These are phyloP conservation scores for Adenanthera pavonina DNA, from an alignment of 306 rosid genomes.

Conservation along the genomic window DNA sequence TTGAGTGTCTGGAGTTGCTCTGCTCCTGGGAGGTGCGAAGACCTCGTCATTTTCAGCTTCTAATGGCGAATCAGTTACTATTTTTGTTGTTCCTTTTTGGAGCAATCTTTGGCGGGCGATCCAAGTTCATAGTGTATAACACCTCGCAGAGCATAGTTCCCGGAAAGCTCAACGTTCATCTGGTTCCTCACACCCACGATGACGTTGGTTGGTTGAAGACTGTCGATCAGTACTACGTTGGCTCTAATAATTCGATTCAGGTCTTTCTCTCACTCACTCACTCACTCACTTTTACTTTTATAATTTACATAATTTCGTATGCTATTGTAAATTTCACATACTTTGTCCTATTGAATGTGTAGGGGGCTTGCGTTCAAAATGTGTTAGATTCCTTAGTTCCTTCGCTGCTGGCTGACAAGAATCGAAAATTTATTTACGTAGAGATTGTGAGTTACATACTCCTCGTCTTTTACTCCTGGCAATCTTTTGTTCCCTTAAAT, in stretches of 20 bases:
- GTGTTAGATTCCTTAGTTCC: constrained; percentile 72
- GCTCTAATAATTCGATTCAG: constrained; percentile 85
- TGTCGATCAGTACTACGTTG: constrained; percentile 86
- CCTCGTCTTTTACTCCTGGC: background rate
- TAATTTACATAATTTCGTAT: background rate
- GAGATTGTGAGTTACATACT: constrained; percentile 56
- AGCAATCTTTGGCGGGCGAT: constrained; percentile 36
- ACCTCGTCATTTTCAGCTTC: constrained; percentile 30
- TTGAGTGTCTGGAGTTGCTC: constrained; percentile 15
- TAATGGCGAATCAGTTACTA: constrained; percentile 43
- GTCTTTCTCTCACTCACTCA: constrained; percentile 28
- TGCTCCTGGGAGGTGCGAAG: constrained; percentile 26
- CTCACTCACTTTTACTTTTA: background rate
- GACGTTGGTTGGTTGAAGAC: constrained; percentile 95
- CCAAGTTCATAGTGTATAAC: constrained; percentile 58
- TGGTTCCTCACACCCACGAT: constrained; percentile 81
- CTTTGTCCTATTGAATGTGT: constrained; percentile 4
- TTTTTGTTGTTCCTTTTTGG: constrained; percentile 51
- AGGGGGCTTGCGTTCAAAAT: constrained; percentile 88
- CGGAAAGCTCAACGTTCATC: constrained; percentile 78
- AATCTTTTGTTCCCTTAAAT: constrained; percentile 11
- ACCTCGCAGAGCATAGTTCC: constrained; percentile 65
- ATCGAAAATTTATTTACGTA: constrained; percentile 79
- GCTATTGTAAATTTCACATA: constrained; percentile 20
- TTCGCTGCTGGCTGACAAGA: constrained; percentile 78